phyloP scores from a whole-genome alignment of 768 basidiomycete species.

The Amanita rimosa region DNA sequence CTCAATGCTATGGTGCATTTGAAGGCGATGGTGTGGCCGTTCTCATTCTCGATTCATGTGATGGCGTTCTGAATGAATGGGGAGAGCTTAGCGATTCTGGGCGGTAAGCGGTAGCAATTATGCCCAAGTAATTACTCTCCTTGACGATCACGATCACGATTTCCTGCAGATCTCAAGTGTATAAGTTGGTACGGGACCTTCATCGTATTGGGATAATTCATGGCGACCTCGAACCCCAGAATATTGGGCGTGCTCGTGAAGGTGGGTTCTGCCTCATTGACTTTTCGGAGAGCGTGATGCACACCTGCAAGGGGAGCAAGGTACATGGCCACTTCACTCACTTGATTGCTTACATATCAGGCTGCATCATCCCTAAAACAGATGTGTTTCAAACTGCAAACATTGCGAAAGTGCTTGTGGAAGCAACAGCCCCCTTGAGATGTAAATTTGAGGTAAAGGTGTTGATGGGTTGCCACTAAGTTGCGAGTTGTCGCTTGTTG shows the following conservation, averaged over 20 bases:
- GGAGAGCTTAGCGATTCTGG: constrained; percentile 10
- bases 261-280: constrained; percentile 12
- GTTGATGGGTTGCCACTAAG: too few species aligned
- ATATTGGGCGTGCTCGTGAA: constrained; percentile 9
- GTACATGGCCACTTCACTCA: constrained; percentile 2
- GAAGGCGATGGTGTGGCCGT: constrained; percentile 8
- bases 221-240: constrained; percentile 12
- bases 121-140: constrained; percentile 9
- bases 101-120: constrained; percentile 9
- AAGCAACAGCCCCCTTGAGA: constrained; percentile 5
- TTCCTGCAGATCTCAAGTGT: constrained; percentile 12
- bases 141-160: constrained; percentile 10
- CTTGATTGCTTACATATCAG: constrained; percentile 5
- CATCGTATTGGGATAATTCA: constrained; percentile 12
- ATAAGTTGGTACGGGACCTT: constrained; percentile 11
- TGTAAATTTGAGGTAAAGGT: too few species aligned
- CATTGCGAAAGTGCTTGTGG: constrained; percentile 15
- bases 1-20: constrained; percentile 13
- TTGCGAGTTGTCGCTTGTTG: too few species aligned
- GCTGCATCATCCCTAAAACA: constrained; percentile 6
- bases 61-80: constrained; percentile 11
- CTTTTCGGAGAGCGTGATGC: constrained; percentile 11
- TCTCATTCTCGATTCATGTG: constrained; percentile 14
- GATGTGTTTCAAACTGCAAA: constrained; percentile 11
- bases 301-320: constrained; percentile 8